Percentiles rank a stretch among this genome's conserved stretches.
These are phyloP conservation scores for Annulohypoxylon nitens DNA, from an alignment of 495 filamentous ascomycete genomes.

Conservation along the genomic window DNA sequence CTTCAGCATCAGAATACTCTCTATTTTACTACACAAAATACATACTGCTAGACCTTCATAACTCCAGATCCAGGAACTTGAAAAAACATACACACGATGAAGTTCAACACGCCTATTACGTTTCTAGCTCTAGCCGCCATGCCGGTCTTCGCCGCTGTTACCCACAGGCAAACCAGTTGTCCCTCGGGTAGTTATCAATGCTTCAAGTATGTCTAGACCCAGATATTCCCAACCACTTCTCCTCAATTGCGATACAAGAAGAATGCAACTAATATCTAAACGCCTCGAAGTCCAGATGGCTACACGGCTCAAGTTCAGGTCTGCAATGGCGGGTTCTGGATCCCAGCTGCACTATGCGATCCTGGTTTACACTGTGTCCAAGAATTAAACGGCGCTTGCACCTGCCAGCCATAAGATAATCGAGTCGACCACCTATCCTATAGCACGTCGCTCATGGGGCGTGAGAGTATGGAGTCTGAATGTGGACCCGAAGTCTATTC, in stretches of 20 bases:
- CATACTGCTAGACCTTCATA: not conserved
- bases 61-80: not conserved
- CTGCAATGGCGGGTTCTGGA: not conserved
- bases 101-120: not conserved
- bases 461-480: not conserved
- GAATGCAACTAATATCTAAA: not conserved
- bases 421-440: not conserved
- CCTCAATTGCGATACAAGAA: not conserved
- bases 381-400: not conserved
- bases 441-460: not conserved
- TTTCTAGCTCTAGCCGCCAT: constrained; percentile 4
- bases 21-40: not conserved
- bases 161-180: not conserved
- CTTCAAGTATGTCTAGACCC: constrained; percentile 22
- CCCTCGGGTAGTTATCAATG: constrained; percentile 24
- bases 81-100: constrained; percentile 2
- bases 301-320: constrained; percentile 10
- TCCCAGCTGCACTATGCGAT: not conserved
- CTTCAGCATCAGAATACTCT: not conserved
- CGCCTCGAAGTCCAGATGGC: not conserved
- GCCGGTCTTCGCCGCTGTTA: not conserved
- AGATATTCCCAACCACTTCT: not conserved
- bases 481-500: not conserved
- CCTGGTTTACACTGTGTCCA: constrained; percentile 6
- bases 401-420: constrained; percentile 6